Evolutionary conservation across 345 rosid genomes (phyloP), one percentile per base, ranked within the genome.

Genomic region (Eucalyptus curtisii): DNA sequence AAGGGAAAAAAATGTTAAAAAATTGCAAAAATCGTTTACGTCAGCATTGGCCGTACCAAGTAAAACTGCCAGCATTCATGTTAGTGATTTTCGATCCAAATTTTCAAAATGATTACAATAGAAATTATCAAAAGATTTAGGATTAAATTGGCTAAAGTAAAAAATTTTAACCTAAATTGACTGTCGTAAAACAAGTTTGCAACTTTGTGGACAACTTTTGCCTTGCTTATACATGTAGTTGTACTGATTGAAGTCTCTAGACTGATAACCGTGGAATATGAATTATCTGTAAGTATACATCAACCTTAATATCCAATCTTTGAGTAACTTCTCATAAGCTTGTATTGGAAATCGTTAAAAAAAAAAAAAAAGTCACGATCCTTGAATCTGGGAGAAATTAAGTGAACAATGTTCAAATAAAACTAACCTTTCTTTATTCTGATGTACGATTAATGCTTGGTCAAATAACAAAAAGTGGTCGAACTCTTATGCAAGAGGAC

Each of bases 11-110:
- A 68, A 33, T 59, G 44, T 33, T 33, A 33, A 68, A 68, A 37
- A 33, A 5, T 33, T 68, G 25, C 80, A 33, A 68, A 68, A 68
- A 68, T 33, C 6, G 3, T 17, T 7, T 5, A 33, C 13, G 2
- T 31, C 12, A 3, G 6, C 20, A 9, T 19, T 22, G 12, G 7
- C 2, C 1, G 3, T 68, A 40, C 1, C 42, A 68, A 0, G 6
- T 19, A 68, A 24, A 10, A 68, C 2, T 17, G 33, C 24, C 5
- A 4, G 4, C 80, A 68, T 68, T 22, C 11, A 68, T 7, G 13
- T 68, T 68, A 68, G 42, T 33, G 13, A 68, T 68, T 68, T 68
- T 9, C 1, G 7, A 6, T 42, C 44, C 40, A 33, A 68, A 71
- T 33, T 17, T 19, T 33, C 2, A 1, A 40, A 76, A 40, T 2